Base-by-base conservation (phyloP, 306 rosid species). In the Ochetophila trinervis region DNA sequence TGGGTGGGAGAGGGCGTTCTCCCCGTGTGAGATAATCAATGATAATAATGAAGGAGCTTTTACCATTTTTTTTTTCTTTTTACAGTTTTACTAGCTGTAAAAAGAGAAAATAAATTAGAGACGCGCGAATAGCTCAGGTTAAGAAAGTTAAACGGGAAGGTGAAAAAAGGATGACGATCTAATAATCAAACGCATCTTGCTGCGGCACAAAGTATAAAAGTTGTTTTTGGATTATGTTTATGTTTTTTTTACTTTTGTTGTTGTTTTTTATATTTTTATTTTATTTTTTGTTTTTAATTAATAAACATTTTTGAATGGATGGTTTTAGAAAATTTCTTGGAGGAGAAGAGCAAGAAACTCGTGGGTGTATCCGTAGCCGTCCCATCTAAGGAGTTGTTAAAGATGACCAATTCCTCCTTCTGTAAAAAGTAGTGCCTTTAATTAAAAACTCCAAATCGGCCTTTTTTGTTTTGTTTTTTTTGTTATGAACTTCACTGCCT, bases 21-120 rank as follows among this genome's bases (percentile, higher is more conserved):
- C 18, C 45, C 74, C 62, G 68, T 74, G 77, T 34, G 18, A 22
- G 32, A 23, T 27, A 32, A 23, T 17, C n/a, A 58, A 36, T 51
- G 52, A 11, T 49, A 34, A 59, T 35, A 52, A 21, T 34, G 7
- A 51, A 63, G 21, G 1, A 20, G 6, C 44, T 60, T 57, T 37
- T 16, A 24, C 58, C 73, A 68, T 68, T 14, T 5, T 57, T 48
- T 7, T 9, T 51, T 5, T 9, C 57, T 54, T 4, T 54, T 49
- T 47, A 8, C n/a, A n/a, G n/a, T 63, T 47, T 17, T 0, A 32
- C 8, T 5, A 19, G 6, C 18, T 12, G 49, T 14, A 11, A 62
- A 8, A 21, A 0, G 5, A 32, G 53, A 27, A 68, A 34, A n/a
- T 2, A 15, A 40, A 40, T 60, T 57, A 27, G 48, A 37, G 27